Conservation (phyloP, 2,329 filamentous ascomycete species). For the Verticillium isaacii region DNA sequence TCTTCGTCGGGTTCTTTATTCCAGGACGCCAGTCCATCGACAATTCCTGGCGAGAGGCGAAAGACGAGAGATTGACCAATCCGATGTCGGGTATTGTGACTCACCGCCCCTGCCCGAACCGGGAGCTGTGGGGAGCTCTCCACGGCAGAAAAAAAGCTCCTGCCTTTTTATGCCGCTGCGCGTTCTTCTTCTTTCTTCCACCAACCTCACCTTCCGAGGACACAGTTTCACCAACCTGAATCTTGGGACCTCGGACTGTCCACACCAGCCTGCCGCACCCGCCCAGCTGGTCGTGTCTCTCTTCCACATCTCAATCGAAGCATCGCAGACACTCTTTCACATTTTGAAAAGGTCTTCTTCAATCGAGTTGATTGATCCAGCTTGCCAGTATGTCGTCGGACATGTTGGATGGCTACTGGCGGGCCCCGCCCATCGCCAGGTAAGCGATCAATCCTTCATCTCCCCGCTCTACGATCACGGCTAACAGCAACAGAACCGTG, state of each 20-base stretch:
- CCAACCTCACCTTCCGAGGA: not conserved
- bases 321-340: not conserved
- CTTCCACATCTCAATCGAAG: not conserved
- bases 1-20: not conserved
- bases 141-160: conserved; percentile 1
- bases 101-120: not conserved
- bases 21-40: not conserved
- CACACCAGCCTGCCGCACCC: not conserved
- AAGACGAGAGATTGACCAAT: not conserved
- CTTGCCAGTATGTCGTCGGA: conserved; percentile 11
- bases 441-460: conserved; percentile 18
- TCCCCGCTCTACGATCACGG: not conserved
- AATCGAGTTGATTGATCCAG: conserved; percentile 2
- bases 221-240: not conserved
- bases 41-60: not conserved
- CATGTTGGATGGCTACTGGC: conserved; percentile 29
- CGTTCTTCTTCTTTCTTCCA: not conserved
- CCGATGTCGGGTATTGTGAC: conserved; percentile 1
- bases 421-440: conserved; percentile 35
- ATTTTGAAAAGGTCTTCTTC: not conserved
- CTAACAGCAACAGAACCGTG: conserved; percentile 50
- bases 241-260: not conserved
- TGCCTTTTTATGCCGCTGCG: conserved; percentile 2
- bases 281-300: not conserved
- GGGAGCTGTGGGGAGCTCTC: conserved; percentile 2